Base-by-base conservation (phyloP, 2,329 filamentous ascomycete genomes). In the Stagonosporopsis vannaccii region DNA sequence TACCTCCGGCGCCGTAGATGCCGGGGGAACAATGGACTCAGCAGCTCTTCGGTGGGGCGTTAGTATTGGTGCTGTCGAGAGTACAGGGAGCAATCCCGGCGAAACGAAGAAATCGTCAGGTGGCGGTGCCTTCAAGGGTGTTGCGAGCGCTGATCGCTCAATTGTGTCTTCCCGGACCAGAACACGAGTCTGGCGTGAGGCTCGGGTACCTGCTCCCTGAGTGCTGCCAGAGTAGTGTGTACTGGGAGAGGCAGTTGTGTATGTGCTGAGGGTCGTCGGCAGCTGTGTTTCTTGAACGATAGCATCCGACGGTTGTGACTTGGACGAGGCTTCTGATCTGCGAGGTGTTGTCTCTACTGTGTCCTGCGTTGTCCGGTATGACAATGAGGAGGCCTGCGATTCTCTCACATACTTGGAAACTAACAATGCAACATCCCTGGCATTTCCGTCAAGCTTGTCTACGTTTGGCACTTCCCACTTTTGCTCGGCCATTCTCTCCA, bases 401-500 rank as follows among this genome's bases (percentile, higher is more conserved):
- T 68, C 60, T 19, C 47, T 41, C 9, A 43, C 36, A 39, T 72
- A 73, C 36, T 63, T 67, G 23, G 63, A 55, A 1, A 48, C 65
- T 4, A 72, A 51, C 12, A 69, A 25, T 6, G 67, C 70, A 7
- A 75, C 67, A 28, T 75, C 71, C 56, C 55, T 68, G 7, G 70
- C 70, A 47, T 72, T 70, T 0, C 72, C 66, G 20, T 70, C 59
- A 5, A 72, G 62, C 23, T 65, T 59, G 20, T 66, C 61, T 7
- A 63, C 58, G 37, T 70, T 58, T 9, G 70, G 71, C 2, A 66
- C 53, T 5, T 67, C 59, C 67, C 66, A 74, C 37, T 88, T 85
- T 26, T 84, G 78, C 26, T 80, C 73, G 0, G 90, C 91, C 68
- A 90, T 80, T 6, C 81, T 71, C 63, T 93, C 89, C 3, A 97